These are phyloP conservation scores for Penicillium silybi DNA, from an alignment of 495 filamentous ascomycete genomes.

Conservation along the genomic window DNA sequence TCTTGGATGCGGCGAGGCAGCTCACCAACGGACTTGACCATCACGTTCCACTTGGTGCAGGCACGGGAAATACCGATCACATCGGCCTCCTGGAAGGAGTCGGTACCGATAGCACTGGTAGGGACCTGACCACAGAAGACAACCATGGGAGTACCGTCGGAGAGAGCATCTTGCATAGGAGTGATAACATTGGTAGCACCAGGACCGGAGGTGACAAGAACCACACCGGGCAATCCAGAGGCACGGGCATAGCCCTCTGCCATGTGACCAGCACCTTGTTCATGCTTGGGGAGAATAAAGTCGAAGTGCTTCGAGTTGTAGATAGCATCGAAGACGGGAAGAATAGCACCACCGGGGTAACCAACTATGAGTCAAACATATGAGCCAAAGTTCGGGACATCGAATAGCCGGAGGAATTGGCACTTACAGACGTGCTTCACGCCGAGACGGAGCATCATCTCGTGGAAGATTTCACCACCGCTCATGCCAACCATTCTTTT, in stretches of 20 bases:
- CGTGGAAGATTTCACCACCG: slow-evolving; percentile 96
- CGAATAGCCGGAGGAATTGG: slow-evolving; percentile 4
- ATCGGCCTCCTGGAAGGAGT: slow-evolving; percentile 64
- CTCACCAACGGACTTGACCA: slow-evolving; percentile 59
- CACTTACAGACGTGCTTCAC: slow-evolving; percentile 90
- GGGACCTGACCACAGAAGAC: slow-evolving; percentile 60
- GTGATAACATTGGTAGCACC: slow-evolving; percentile 61
- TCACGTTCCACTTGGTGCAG: slow-evolving; percentile 64
- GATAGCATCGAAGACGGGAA: slow-evolving; percentile 58
- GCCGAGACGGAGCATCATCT: slow-evolving; percentile 93
- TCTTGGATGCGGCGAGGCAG: slow-evolving; percentile 58
- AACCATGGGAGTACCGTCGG: slow-evolving; percentile 60
- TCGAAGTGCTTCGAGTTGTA: slow-evolving; percentile 60
- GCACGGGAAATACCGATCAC: slow-evolving; percentile 58
- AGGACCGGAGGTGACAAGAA: slow-evolving; percentile 63
- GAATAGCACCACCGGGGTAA: slow-evolving; percentile 44
- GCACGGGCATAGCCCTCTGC: slow-evolving; percentile 62
- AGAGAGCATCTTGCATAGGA: slow-evolving; percentile 60
- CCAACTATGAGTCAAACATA: slow-evolving; percentile 17
- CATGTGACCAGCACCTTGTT: slow-evolving; percentile 65
- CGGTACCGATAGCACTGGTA: slow-evolving; percentile 55
- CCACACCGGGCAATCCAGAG: slow-evolving; percentile 58
- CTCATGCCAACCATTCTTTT: slow-evolving; percentile 86
- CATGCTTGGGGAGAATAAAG: slow-evolving; percentile 60
- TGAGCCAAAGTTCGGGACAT: neutral